A percentile compares a stretch with the other conserved stretches of the same genome.
phyloP scores from a whole-genome alignment of 2,329 filamentous ascomycete species.

The Diplodia seriata region DNA sequence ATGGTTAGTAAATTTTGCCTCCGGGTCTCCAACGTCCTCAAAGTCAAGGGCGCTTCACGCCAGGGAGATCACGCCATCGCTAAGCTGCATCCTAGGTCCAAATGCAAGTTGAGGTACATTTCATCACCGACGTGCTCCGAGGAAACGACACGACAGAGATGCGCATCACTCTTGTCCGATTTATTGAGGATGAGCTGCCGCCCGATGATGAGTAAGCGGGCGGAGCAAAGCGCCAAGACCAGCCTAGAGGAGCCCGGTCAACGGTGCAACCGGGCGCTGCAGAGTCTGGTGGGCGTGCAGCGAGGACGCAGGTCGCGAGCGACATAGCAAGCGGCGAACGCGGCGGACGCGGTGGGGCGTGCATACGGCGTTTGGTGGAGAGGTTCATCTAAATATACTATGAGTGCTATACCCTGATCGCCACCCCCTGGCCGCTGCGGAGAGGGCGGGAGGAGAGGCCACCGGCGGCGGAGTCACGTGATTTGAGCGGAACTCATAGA shows the following conservation, averaged over 20 bases:
- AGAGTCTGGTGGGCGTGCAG: background rate
- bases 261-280: background rate
- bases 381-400: constrained; percentile 27
- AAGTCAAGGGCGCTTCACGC: background rate
- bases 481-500: background rate
- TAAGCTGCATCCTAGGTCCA: constrained; percentile 65
- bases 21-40: background rate
- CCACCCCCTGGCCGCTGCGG: constrained; percentile 28
- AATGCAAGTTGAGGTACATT: constrained; percentile 98
- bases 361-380: constrained; percentile 18
- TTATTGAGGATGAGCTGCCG: constrained; percentile 97
- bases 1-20: constrained; percentile 70
- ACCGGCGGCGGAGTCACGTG: constrained; percentile 21
- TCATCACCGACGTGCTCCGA: constrained; percentile 89
- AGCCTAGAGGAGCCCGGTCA: background rate
- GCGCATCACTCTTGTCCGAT: constrained; percentile 87
- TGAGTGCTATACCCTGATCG: constrained; percentile 17
- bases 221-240: constrained; percentile 7
- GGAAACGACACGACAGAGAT: constrained; percentile 98
- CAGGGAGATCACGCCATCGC: background rate
- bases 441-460: constrained; percentile 21
- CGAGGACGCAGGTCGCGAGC: background rate
- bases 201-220: constrained; percentile 87
- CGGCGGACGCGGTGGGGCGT: constrained; percentile 2
- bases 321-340: background rate